Evolutionary conservation across 169 alveolate species (phyloP).

Genomic region (Neospora caninum): DNA sequence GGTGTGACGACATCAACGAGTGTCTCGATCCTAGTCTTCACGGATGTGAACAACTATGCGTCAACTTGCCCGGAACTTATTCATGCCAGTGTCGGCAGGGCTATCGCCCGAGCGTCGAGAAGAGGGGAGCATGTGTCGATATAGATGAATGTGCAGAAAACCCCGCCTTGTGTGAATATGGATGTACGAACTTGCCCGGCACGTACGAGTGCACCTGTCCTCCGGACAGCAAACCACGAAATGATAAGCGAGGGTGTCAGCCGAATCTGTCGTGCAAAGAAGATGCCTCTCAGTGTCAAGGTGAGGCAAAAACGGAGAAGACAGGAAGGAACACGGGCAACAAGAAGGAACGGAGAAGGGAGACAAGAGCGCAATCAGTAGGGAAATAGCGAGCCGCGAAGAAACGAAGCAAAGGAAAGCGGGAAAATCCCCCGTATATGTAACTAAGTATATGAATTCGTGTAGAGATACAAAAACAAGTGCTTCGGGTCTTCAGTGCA

Average conservation of each 20-base stretch:
- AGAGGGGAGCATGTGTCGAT: constrained; percentile 64
- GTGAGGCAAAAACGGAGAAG: neutral
- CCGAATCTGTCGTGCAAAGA: neutral
- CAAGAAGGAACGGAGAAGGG: neutral
- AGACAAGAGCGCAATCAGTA: neutral
- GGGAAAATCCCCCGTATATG: neutral
- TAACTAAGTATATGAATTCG: neutral
- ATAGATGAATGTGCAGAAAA: constrained; percentile 68
- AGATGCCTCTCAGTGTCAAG: neutral
- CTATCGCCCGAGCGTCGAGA: constrained; percentile 52
- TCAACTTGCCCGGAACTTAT: constrained; percentile 22
- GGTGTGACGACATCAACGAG: constrained; percentile 45
- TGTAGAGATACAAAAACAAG: neutral
- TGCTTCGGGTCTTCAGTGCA: neutral
- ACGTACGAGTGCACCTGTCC: constrained; percentile 70
- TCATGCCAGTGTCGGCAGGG: constrained; percentile 55
- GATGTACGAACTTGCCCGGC: constrained; percentile 71
- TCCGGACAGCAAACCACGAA: neutral
- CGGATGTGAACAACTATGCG: constrained; percentile 1
- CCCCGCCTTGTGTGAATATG: neutral
- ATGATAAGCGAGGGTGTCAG: neutral
- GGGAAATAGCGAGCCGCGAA: neutral
- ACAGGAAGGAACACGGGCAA: neutral
- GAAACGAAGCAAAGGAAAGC: neutral
- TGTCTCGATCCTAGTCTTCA: constrained; percentile 13